These are phyloP conservation scores for Lignosus rhinocerotis DNA, from an alignment of 1,284 basidiomycete species.

Conservation along the genomic window DNA sequence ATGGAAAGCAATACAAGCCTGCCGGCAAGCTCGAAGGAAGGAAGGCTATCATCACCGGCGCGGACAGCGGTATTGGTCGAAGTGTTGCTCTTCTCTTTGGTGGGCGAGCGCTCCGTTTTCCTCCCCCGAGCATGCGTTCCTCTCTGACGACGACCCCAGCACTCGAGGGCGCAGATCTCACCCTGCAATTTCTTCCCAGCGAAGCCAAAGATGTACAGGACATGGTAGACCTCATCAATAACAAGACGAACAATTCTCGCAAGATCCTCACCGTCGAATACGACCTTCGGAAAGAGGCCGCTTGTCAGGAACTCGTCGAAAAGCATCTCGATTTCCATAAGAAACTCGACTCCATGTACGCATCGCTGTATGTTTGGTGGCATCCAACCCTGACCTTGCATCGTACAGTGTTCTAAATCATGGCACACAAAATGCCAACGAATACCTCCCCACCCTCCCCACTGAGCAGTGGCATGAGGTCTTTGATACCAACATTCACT, in stretches of 20 bases:
- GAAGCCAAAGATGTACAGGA: slow-evolving; percentile 50
- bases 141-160: slow-evolving; percentile 32
- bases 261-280: slow-evolving; percentile 42
- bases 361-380: background rate
- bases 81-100: slow-evolving; percentile 39
- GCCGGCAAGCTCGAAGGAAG: slow-evolving; percentile 47
- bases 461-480: slow-evolving; percentile 54
- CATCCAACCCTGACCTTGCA: background rate
- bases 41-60: slow-evolving; percentile 50
- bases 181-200: slow-evolving; percentile 49
- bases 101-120: slow-evolving; percentile 13
- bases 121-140: background rate
- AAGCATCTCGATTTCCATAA: slow-evolving; percentile 44
- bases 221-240: slow-evolving; percentile 39
- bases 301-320: slow-evolving; percentile 44
- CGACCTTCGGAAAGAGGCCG: slow-evolving; percentile 47
- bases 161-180: slow-evolving; percentile 58
- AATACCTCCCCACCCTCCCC: slow-evolving; percentile 43
- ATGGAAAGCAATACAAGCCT: slow-evolving; percentile 45
- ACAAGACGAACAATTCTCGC: slow-evolving; percentile 40
- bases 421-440: slow-evolving; percentile 50
- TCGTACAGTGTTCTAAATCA: slow-evolving; percentile 49
- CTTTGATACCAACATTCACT: slow-evolving; percentile 51
- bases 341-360: slow-evolving; percentile 46
- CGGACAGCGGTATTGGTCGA: slow-evolving; percentile 51